Conservation (phyloP, 1,284 basidiomycete species). For the Tremellales sp. region DNA sequence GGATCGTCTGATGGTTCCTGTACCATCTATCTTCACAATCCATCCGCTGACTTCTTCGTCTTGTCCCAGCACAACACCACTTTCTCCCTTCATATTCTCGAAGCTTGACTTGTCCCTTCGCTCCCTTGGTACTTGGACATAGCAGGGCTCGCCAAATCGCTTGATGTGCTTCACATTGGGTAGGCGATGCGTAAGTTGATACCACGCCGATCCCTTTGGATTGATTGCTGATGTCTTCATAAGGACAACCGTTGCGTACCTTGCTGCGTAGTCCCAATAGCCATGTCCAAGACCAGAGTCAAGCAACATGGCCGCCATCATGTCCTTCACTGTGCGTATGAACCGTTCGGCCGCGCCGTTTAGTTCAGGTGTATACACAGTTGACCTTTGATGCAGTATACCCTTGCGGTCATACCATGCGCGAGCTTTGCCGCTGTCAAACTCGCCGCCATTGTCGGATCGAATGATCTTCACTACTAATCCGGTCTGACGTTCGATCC, state of each 20-base stretch:
- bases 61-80: slow-evolving; percentile 2
- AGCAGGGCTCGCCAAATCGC: slow-evolving; percentile 1
- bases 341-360: slow-evolving; percentile 20
- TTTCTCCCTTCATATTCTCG: neutral
- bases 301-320: slow-evolving; percentile 7
- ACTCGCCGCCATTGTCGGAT: slow-evolving; percentile 6
- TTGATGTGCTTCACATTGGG: neutral
- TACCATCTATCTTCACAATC: slow-evolving; percentile 1
- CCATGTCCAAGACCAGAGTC: slow-evolving; percentile 2
- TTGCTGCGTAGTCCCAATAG: slow-evolving; percentile 14
- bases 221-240: slow-evolving; percentile 4
- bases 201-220: slow-evolving; percentile 4
- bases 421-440: neutral
- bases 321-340: slow-evolving; percentile 29
- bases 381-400: slow-evolving; percentile 1
- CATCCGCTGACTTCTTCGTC: slow-evolving; percentile 4
- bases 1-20: neutral
- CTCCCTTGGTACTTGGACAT: slow-evolving; percentile 4
- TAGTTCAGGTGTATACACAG: slow-evolving; percentile 8
- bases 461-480: slow-evolving; percentile 1
- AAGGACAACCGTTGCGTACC: slow-evolving; percentile 3
- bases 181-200: slow-evolving; percentile 1
- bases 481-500: slow-evolving; percentile 1
- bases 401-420: neutral
- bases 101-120: slow-evolving; percentile 1